A percentile compares a stretch with the other conserved stretches of the same genome.
Evolutionary conservation across 148 eudicot species (phyloP).

Genomic region (Oxyria digyna): DNA sequence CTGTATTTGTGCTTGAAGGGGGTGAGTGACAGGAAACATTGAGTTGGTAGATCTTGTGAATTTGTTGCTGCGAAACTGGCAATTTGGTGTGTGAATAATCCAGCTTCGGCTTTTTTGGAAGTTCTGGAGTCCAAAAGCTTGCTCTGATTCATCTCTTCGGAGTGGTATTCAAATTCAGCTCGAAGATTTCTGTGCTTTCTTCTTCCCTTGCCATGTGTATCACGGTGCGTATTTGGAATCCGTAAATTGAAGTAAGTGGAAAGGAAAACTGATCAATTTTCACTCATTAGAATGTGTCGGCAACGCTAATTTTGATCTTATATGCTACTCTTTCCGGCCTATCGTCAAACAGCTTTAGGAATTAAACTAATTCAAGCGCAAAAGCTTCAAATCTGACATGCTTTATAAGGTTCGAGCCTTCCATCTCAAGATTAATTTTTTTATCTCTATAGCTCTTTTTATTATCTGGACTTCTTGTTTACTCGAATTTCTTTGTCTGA

Average conservation of each 20-base stretch:
- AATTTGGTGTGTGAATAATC: background rate
- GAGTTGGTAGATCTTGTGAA: background rate
- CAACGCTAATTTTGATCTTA: background rate
- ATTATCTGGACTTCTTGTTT: background rate
- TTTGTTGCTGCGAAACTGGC: background rate
- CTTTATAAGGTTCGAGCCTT: slow-evolving; percentile 4
- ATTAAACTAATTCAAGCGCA: background rate
- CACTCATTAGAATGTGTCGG: slow-evolving; percentile 1
- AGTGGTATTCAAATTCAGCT: background rate
- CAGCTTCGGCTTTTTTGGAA: background rate
- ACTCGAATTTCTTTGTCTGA: background rate
- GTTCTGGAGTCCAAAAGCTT: background rate
- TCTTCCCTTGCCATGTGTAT: background rate
- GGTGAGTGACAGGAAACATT: background rate
- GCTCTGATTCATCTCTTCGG: background rate
- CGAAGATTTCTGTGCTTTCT: background rate
- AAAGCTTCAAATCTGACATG: slow-evolving; percentile 9
- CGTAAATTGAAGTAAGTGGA: background rate
- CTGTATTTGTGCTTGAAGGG: background rate
- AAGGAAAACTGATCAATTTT: background rate
- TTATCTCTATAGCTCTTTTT: background rate
- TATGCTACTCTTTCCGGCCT: background rate
- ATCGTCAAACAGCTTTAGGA: background rate
- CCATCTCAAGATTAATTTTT: background rate
- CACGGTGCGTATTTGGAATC: background rate